Base-by-base conservation (phyloP, 1,139 yeast species). In the Suhomyces panamericanus region DNA sequence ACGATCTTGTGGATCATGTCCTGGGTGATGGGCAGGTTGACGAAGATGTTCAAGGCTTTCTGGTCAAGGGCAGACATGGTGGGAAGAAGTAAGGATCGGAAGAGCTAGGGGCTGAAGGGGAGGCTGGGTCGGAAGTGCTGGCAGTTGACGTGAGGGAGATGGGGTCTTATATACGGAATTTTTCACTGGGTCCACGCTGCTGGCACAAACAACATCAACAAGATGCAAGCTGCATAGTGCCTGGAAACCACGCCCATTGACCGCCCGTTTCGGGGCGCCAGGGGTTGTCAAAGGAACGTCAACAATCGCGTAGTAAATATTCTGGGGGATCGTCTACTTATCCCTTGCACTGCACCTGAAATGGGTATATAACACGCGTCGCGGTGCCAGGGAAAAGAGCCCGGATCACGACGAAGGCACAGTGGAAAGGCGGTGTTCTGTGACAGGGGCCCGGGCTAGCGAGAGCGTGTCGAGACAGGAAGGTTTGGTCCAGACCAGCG, bases 1-100 rank as follows among this genome's bases (percentile, higher is more conserved):
- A 83, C 87, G 49, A 83, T 61, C 57, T 78, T 80, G 58, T 81
- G 83, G 52, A 83, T 73, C 84, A 83, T 81, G 50, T 82, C 86
- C 55, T 78, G 82, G 22, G 84, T 72, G 43, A 83, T 81, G 24
- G 87, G 85, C 8, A 81, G 67, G 52, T 72, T 71, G 55, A 80
- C 67, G 52, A 83, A 78, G 41, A 78, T 61, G 47, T 73, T 69
- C 50, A 83, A 73, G 38, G 87, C 85, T 67, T 81, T 78, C 48
- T 69, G 61, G 58, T 78, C 84, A 51, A 59, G 51, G 13, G 60
- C 44, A n/a, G 54, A 47, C 50, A 48, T 51, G 32, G 39, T 17
- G 17, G 17, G n/a, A n/a, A n/a, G n/a, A n/a, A n/a, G n/a, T 42
- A 34, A 13, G n/a, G 35, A 28, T 10, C 13, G 13, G 32, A 37